Conservation (phyloP, 2,329 filamentous ascomycete species). For the Calcarisporium arbuscula region DNA sequence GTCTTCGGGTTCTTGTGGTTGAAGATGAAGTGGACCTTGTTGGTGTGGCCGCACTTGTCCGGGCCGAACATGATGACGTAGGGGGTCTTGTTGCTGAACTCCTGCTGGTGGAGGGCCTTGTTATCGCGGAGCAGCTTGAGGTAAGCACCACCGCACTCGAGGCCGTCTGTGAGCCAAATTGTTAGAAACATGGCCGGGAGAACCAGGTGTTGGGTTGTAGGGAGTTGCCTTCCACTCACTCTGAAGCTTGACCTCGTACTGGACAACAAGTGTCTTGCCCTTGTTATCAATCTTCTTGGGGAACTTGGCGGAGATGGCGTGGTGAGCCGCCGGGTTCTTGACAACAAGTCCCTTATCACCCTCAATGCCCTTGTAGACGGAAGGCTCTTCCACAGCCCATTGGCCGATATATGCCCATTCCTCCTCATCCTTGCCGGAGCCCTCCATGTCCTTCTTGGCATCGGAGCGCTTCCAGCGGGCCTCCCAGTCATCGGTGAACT, state of each 20-base stretch:
- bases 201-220: neutral
- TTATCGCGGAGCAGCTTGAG: conserved; percentile 98
- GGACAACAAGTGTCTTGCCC: conserved; percentile 92
- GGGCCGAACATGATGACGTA: conserved; percentile 99
- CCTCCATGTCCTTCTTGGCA: conserved; percentile 83
- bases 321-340: conserved; percentile 96
- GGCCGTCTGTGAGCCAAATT: conserved; percentile 56
- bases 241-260: conserved; percentile 99
- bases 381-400: conserved; percentile 94
- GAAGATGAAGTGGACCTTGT: conserved; percentile 99
- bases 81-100: conserved; percentile 95
- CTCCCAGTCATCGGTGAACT: conserved; percentile 97
- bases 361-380: conserved; percentile 82
- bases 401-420: conserved; percentile 97
- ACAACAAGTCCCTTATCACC: conserved; percentile 95
- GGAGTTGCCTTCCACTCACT: conserved; percentile 53
- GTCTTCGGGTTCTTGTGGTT: conserved; percentile 99
- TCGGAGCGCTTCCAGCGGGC: conserved; percentile 88
- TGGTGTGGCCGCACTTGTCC: conserved; percentile 97
- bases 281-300: conserved; percentile 94
- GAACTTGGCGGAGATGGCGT: conserved; percentile 99
- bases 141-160: conserved; percentile 98
- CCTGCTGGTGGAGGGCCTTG: conserved; percentile 91
- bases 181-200: too few relatives aligned
- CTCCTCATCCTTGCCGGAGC: conserved; percentile 59